These are phyloP conservation scores for Amanita phalloides DNA, from an alignment of 768 basidiomycete species.

Conservation along the genomic window DNA sequence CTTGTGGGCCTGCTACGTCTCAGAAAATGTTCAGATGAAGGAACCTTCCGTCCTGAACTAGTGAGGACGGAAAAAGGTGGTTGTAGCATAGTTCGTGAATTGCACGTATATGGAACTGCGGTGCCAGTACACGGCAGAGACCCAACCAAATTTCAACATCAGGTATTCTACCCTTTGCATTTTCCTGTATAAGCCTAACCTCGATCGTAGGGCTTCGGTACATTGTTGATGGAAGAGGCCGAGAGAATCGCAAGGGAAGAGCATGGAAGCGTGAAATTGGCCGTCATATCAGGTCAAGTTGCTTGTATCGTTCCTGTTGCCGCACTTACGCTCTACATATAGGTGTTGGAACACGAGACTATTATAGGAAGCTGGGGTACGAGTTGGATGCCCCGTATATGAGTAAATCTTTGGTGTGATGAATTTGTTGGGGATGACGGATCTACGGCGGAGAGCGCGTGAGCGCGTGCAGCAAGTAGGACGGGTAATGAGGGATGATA, in stretches of 20 bases:
- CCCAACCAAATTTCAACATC: constrained; percentile 97
- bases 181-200: constrained; percentile 1
- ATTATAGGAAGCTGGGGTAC: constrained; percentile 92
- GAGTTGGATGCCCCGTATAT: constrained; percentile 96
- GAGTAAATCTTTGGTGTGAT: constrained; percentile 67
- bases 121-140: constrained; percentile 96
- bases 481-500: too few relatives aligned
- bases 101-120: constrained; percentile 97
- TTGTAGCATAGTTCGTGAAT: constrained; percentile 87
- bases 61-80: constrained; percentile 64
- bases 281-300: constrained; percentile 90
- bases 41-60: constrained; percentile 92
- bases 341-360: constrained; percentile 96
- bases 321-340: constrained; percentile 5
- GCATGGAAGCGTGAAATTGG: constrained; percentile 90
- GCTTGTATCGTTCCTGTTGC: background rate
- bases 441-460: too few relatives aligned
- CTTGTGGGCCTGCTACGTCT: constrained; percentile 87
- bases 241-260: constrained; percentile 96
- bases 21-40: constrained; percentile 93
- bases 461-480: too few relatives aligned
- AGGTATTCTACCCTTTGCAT: constrained; percentile 29
- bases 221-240: constrained; percentile 97
- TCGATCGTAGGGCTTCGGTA: constrained; percentile 75
- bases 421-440: too few relatives aligned